Percentiles rank a stretch among this genome's conserved stretches.
These are phyloP conservation scores for Earliella scabrosa DNA, from an alignment of 1,284 basidiomycete genomes.

Conservation along the genomic window DNA sequence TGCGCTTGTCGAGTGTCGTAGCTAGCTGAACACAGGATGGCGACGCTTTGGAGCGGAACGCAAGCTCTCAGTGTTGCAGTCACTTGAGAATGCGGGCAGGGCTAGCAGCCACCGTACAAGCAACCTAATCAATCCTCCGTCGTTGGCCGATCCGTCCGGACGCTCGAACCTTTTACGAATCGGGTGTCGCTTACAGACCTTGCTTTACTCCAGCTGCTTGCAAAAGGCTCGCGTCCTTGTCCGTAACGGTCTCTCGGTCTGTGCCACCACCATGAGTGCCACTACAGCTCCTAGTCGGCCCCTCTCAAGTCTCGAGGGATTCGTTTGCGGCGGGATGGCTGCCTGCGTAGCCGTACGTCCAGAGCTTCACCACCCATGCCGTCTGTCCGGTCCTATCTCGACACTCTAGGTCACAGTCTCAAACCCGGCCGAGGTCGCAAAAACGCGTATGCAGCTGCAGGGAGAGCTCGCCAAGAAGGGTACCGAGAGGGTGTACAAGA, in stretches of 20 bases:
- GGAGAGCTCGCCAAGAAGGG: slow-evolving; percentile 86
- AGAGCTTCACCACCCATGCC: not conserved
- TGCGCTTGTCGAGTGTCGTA: no score
- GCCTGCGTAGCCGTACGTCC: slow-evolving; percentile 81
- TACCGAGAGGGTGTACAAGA: slow-evolving; percentile 83
- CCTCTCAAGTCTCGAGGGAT: slow-evolving; percentile 76
- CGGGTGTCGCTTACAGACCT: no score
- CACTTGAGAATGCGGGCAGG: no score
- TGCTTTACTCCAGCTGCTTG: no score
- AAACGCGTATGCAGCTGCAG: slow-evolving; percentile 93
- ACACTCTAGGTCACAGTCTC: slow-evolving; percentile 73
- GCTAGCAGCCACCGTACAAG: no score
- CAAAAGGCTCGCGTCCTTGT: not conserved
- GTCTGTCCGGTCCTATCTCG: slow-evolving; percentile 1
- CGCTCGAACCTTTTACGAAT: no score
- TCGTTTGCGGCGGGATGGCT: slow-evolving; percentile 86
- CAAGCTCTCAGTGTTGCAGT: no score
- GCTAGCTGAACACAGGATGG: no score
- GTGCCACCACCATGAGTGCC: slow-evolving; percentile 22
- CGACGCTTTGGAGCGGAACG: no score
- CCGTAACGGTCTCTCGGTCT: not conserved
- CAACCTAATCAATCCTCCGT: not conserved
- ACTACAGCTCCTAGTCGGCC: slow-evolving; percentile 28
- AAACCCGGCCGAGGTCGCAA: slow-evolving; percentile 90
- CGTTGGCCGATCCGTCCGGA: not conserved